Percentiles rank a stretch among this genome's conserved stretches.
Evolutionary conservation across 345 rosid genomes (phyloP).

Genomic region (Populus tremula): DNA sequence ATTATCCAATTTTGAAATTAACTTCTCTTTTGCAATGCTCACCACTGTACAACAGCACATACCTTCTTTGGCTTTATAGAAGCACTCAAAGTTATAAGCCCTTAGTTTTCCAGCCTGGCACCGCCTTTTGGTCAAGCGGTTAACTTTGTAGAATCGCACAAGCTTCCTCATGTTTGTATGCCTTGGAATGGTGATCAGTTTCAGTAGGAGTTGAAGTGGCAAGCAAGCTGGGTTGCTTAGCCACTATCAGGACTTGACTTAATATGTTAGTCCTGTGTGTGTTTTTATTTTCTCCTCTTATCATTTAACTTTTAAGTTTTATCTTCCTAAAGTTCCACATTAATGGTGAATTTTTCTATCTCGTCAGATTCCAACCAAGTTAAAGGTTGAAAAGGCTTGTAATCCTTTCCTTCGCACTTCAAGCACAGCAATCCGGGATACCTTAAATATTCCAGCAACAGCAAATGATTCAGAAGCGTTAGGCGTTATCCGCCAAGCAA

Average conservation of each 20-base stretch:
- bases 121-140: neutral
- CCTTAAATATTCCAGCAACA: constrained; percentile 51
- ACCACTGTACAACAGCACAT: neutral
- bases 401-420: constrained; percentile 88
- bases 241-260: neutral
- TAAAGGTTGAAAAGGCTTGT: constrained; percentile 80
- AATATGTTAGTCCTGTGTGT: neutral
- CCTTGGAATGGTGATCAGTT: neutral
- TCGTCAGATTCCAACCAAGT: constrained; percentile 67
- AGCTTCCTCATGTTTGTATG: neutral
- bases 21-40: no score
- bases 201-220: neutral
- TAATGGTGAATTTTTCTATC: neutral
- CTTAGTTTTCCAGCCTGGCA: neutral
- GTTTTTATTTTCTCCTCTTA: neutral
- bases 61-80: neutral
- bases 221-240: neutral
- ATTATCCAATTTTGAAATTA: no score
- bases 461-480: constrained; percentile 75
- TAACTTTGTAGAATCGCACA: neutral
- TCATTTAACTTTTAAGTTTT: neutral
- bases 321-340: neutral
- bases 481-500: constrained; percentile 64
- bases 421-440: constrained; percentile 60
- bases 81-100: neutral